Percentiles rank a stretch among this genome's conserved stretches.
Conservation (phyloP, 1,139 yeast genomes). For the Meyerozyma athensensis region DNA sequence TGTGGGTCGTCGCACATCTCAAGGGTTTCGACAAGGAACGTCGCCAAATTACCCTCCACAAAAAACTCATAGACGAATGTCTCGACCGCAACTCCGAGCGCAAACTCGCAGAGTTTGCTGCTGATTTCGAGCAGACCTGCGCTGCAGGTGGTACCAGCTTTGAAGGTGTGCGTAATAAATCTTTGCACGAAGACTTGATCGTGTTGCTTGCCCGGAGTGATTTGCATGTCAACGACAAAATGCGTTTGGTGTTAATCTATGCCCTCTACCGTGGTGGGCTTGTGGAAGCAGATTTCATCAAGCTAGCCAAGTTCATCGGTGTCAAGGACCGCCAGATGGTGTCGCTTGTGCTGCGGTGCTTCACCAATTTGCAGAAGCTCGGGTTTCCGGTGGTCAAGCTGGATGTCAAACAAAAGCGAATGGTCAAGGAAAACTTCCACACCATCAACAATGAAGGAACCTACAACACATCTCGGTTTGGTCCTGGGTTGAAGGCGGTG, state of each 20-base stretch:
- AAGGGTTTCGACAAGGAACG: constrained; percentile 67
- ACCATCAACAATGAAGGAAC: constrained; percentile 63
- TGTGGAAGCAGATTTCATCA: constrained; percentile 65
- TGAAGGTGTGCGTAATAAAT: constrained; percentile 63
- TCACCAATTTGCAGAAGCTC: constrained; percentile 59
- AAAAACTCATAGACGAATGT: constrained; percentile 56
- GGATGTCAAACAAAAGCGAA: constrained; percentile 33
- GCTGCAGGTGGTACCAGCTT: constrained; percentile 69
- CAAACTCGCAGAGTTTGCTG: constrained; percentile 55
- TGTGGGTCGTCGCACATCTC: constrained; percentile 63
- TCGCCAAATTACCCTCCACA: constrained; percentile 55
- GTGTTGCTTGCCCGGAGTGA: constrained; percentile 50
- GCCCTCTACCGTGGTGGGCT: constrained; percentile 84
- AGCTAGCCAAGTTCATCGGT: constrained; percentile 67
- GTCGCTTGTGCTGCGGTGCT: constrained; percentile 43
- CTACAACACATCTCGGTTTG: constrained; percentile 72
- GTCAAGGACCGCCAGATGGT: constrained; percentile 53
- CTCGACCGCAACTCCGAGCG: constrained; percentile 47
- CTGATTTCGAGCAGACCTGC: constrained; percentile 71
- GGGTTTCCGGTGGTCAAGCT: constrained; percentile 65
- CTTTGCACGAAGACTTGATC: constrained; percentile 64
- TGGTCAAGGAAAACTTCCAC: constrained; percentile 49
- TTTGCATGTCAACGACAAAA: constrained; percentile 56
- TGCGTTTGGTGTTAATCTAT: constrained; percentile 73
- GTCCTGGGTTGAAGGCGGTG: constrained; percentile 63